A percentile compares a stretch with the other conserved stretches of the same genome.
These are phyloP conservation scores for Globisporangium iwayamae DNA, from an alignment of 352 stramenopile genomes.

Conservation along the genomic window DNA sequence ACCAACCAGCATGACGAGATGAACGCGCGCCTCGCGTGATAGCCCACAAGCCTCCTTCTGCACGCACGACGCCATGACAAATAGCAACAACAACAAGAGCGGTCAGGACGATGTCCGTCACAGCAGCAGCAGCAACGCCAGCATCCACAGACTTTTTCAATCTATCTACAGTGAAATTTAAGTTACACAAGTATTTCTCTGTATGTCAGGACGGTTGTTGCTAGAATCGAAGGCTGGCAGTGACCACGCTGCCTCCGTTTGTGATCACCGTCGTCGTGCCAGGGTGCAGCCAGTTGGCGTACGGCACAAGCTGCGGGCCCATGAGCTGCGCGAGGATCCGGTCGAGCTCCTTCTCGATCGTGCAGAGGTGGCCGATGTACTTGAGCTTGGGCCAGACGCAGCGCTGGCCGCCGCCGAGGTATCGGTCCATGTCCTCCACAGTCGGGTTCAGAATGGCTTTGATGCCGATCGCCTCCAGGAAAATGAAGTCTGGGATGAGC, in stretches of 20 bases:
- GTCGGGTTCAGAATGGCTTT: constrained; percentile 86
- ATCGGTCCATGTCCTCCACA: constrained; percentile 63
- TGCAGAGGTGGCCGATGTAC: constrained; percentile 92
- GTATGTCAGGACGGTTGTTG: background rate
- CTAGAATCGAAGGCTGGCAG: background rate
- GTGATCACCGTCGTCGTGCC: constrained; percentile 12
- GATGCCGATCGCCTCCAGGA: constrained; percentile 73
- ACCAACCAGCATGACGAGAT: background rate
- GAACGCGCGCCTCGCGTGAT: background rate
- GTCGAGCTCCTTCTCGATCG: constrained; percentile 84
- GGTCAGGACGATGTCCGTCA: background rate
- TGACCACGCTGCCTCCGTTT: background rate
- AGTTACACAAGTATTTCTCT: too few species aligned
- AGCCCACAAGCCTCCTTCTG: background rate
- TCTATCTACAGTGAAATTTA: too few species aligned
- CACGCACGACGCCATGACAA: constrained; percentile 6
- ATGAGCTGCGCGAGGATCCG: constrained; percentile 31
- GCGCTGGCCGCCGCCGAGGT: constrained; percentile 86
- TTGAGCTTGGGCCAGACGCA: constrained; percentile 90
- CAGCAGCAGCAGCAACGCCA: too few species aligned
- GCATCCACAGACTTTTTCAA: too few species aligned
- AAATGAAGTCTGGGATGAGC: constrained; percentile 89
- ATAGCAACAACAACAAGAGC: constrained; percentile 12
- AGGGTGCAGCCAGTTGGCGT: constrained; percentile 48
- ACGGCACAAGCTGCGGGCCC: constrained; percentile 19